A percentile compares a stretch with the other conserved stretches of the same genome.
Conservation (phyloP, 2,329 filamentous ascomycete species). For the Xylaria sp. region DNA sequence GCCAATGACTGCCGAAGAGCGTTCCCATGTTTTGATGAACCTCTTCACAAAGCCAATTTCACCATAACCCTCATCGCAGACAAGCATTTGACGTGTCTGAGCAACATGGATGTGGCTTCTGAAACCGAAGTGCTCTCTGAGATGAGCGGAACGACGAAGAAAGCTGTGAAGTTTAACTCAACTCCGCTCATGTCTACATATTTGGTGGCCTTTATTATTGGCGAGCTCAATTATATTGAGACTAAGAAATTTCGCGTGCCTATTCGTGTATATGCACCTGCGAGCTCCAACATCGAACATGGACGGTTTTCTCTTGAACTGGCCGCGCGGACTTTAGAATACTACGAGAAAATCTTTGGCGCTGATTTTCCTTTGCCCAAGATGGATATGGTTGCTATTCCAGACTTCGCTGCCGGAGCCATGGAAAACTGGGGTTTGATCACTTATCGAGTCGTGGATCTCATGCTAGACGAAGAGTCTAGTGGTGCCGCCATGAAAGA, state of each 20-base stretch:
- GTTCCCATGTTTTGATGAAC: constrained; percentile 97
- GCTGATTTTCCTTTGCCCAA: constrained; percentile 88
- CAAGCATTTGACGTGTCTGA: constrained; percentile 88
- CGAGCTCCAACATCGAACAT: constrained; percentile 88
- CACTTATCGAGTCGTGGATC: constrained; percentile 91
- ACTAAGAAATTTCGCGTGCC: constrained; percentile 91
- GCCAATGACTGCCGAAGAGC: constrained; percentile 91
- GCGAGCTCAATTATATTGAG: constrained; percentile 93
- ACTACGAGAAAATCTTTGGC: constrained; percentile 95
- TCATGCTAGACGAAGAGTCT: constrained; percentile 90
- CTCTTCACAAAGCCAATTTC: constrained; percentile 91
- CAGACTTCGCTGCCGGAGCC: constrained; percentile 92
- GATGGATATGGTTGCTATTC: constrained; percentile 97
- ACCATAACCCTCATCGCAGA: constrained; percentile 91
- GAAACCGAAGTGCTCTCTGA: constrained; percentile 77
- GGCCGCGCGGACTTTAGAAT: constrained; percentile 87
- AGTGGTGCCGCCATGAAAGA: constrained; percentile 91
- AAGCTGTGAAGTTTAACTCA: constrained; percentile 90
- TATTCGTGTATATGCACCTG: constrained; percentile 92
- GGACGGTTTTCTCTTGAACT: constrained; percentile 91
- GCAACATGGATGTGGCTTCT: constrained; percentile 93
- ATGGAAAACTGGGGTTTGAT: constrained; percentile 99
- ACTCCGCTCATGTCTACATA: constrained; percentile 97
- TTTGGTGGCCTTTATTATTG: constrained; percentile 91
- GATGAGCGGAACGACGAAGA: constrained; percentile 72